These are phyloP conservation scores for Aspergillus oerlinghausenensis DNA, from an alignment of 2,329 filamentous ascomycete species.

Conservation along the genomic window DNA sequence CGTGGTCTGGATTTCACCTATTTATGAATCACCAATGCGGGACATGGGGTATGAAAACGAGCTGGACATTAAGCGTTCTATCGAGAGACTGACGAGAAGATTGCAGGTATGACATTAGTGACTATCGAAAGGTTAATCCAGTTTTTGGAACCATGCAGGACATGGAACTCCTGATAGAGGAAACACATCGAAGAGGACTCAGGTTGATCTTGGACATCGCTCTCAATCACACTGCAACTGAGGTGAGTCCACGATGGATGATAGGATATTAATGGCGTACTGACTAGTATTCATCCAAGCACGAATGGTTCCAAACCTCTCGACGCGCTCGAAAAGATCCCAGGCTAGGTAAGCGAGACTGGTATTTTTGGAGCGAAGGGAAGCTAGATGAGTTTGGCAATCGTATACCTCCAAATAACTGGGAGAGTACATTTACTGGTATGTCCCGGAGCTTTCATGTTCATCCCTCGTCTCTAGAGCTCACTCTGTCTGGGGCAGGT, in stretches of 20 bases:
- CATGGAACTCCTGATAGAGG: conserved; percentile 42
- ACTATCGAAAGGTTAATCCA: conserved; percentile 44
- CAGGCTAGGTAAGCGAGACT: conserved; percentile 56
- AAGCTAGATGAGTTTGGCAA: conserved; percentile 50
- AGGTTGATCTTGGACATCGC: conserved; percentile 48
- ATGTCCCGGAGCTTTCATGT: background rate
- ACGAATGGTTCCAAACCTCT: conserved; percentile 64
- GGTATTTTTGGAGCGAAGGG: conserved; percentile 55
- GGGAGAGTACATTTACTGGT: conserved; percentile 47
- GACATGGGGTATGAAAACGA: conserved; percentile 47
- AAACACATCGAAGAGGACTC: conserved; percentile 43
- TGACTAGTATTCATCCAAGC: conserved; percentile 40
- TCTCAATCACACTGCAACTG: conserved; percentile 40
- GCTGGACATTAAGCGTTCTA: background rate
- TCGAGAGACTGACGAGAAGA: background rate
- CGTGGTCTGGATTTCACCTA: conserved; percentile 43
- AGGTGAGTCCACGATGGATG: conserved; percentile 16
- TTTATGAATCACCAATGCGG: conserved; percentile 45
- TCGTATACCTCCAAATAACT: conserved; percentile 68
- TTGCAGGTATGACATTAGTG: conserved; percentile 49
- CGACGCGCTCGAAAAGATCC: conserved; percentile 52
- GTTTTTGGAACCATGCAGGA: conserved; percentile 45
- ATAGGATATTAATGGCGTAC: conserved; percentile 48
- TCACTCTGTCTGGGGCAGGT: conserved; percentile 4
- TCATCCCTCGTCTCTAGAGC: background rate